A percentile compares a stretch with the other conserved stretches of the same genome.
phyloP scores from a whole-genome alignment of 306 rosid genomes.

The Cucurbita ficifolia region DNA sequence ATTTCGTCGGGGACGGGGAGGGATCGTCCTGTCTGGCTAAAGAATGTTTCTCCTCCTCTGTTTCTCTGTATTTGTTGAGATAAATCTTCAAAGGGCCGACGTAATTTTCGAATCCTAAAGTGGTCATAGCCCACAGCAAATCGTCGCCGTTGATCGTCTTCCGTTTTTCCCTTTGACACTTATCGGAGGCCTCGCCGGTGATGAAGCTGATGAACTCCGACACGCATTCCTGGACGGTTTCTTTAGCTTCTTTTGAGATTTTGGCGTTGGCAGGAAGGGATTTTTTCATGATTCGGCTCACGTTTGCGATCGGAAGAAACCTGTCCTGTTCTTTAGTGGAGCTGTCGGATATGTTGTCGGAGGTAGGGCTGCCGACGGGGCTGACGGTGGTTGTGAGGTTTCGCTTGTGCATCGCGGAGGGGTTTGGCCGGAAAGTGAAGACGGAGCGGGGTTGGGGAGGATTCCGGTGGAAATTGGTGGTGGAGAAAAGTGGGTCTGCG shows the following conservation, averaged over 20 bases:
- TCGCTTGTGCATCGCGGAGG: constrained; percentile 33
- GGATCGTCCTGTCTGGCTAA: constrained; percentile 27
- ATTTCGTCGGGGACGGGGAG: constrained; percentile 1
- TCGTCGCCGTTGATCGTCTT: constrained; percentile 84
- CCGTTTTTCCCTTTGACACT: constrained; percentile 73
- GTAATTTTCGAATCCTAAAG: constrained; percentile 66
- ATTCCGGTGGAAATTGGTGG: constrained; percentile 2
- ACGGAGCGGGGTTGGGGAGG: neutral
- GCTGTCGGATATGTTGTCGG: constrained; percentile 47
- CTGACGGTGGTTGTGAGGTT: constrained; percentile 19
- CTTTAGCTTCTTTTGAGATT: constrained; percentile 77
- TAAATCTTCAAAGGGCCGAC: constrained; percentile 58
- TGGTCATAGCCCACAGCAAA: constrained; percentile 85
- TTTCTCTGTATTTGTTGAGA: constrained; percentile 61
- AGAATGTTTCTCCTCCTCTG: constrained; percentile 48
- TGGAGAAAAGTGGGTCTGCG: constrained; percentile 13
- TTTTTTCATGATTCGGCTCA: constrained; percentile 70
- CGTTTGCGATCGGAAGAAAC: constrained; percentile 81
- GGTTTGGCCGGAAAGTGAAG: neutral
- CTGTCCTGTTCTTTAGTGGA: constrained; percentile 60
- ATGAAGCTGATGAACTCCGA: constrained; percentile 91
- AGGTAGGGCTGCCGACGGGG: constrained; percentile 61
- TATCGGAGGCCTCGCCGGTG: constrained; percentile 82
- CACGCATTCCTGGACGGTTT: constrained; percentile 75
- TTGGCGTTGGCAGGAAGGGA: constrained; percentile 76